Base-by-base conservation (phyloP, 2,329 filamentous ascomycete species). In the Venturia oleaginea region DNA sequence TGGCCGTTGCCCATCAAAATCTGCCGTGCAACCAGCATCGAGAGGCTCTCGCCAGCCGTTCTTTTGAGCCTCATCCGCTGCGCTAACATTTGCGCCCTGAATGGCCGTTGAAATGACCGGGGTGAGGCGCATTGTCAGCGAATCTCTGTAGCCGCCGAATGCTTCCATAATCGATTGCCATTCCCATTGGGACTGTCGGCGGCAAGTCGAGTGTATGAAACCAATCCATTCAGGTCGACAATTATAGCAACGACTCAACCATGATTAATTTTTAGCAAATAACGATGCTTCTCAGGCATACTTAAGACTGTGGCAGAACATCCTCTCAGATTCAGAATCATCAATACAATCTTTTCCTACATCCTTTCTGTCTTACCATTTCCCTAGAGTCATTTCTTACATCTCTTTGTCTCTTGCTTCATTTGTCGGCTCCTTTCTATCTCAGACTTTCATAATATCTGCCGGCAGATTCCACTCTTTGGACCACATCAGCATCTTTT, bases 381-480 rank as follows among this genome's bases (percentile, higher is more conserved):
- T 74, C 75, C 69, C 70, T 66, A 69, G 69, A 71, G 72, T 71
- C 69, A 66, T 71, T 66, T 71, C 70, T 48, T 65, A 42, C 8
- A 38, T 65, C 71, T 72, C 72, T 69, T 69, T 70, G 74, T 66
- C 71, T 70, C 69, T 67, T 75, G 72, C 42, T 73, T 68, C 71
- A 67, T 69, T 69, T 71, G 67, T 64, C 68, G 70, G 51, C 65
- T 68, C n/a, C 63, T 66, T 62, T 34, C 68, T 63, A 68, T 72
- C 71, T 68, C 65, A 72, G 30, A 37, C 30, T 57, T 19, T 57
- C 51, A 8, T 34, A 65, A 51, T 64, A 67, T 72, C 73, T 74
- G 72, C 73, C 72, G 72, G 74, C 73, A 75, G 72, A 68, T 70
- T 68, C 68, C 64, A 70, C 72, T 71, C 67, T 72, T 71, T 67